Percentiles rank a stretch among this genome's conserved stretches.
Conservation (phyloP, 1,139 yeast genomes). For the Nakaseomyces bracarensis region DNA sequence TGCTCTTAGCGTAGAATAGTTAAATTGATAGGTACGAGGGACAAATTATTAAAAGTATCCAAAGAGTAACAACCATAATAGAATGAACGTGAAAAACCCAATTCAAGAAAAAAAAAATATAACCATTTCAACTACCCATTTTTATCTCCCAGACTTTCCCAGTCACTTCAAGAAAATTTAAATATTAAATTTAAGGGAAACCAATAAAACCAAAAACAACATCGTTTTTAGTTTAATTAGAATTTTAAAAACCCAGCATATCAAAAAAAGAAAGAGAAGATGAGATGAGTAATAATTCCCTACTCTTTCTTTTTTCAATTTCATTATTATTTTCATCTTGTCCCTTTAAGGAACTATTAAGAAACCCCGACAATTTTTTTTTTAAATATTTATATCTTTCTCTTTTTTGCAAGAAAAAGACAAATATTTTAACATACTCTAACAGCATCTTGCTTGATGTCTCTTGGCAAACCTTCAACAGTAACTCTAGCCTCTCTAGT, state of each 20-base stretch:
- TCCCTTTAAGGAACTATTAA: too few species aligned
- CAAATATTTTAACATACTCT: slow-evolving; percentile 89
- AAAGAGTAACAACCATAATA: too few species aligned
- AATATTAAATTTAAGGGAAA: not conserved
- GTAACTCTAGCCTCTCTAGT: slow-evolving; percentile 64
- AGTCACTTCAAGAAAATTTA: slow-evolving; percentile 6
- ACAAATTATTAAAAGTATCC: too few species aligned
- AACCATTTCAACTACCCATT: not conserved
- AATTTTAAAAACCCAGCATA: too few species aligned
- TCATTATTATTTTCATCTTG: too few species aligned
- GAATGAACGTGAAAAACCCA: not conserved
- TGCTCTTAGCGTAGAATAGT: too few species aligned
- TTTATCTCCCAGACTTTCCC: not conserved
- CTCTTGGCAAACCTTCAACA: slow-evolving; percentile 71
- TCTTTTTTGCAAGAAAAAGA: too few species aligned
- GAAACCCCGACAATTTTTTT: not conserved
- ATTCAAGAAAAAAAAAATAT: not conserved
- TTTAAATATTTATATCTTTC: not conserved
- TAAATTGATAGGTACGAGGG: too few species aligned
- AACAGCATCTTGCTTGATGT: slow-evolving; percentile 66
- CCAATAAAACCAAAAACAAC: not conserved
- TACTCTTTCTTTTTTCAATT: too few species aligned
- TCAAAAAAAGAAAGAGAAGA: too few species aligned
- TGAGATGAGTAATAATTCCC: too few species aligned
- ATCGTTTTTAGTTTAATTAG: too few species aligned